Evolutionary conservation across 2,329 filamentous ascomycete genomes (phyloP), one percentile per base, ranked within the genome.

Genomic region (Colletotrichum costaricense): DNA sequence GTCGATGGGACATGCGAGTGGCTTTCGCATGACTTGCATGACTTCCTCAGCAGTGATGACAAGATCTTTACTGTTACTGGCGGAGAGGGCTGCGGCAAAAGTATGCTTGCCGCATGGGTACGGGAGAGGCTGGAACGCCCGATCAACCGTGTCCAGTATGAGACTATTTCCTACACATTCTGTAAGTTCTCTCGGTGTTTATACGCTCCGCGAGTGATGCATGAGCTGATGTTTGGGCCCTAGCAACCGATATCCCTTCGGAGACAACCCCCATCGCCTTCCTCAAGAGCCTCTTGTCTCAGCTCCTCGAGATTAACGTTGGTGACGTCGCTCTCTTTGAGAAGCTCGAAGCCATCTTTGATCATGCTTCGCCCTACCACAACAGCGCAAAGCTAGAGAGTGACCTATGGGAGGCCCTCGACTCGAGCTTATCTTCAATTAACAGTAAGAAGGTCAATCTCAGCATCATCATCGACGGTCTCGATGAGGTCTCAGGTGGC

Each of bases 1-100:
- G 79, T 82, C 0, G 82, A 84, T 33, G 83, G 82, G 57, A 84
- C 83, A 0, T 84, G 83, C 70, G 78, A 81, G 49, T 85, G 83
- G 83, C 77, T 84, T 58, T 80, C 82, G 71, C 76, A 76, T 2
- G 78, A 79, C 33, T 76, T 85, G 3, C 74, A 78, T 1, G 79
- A 82, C 5, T 85, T 84, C 71, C 76, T 84, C 19, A 73, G 78
- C 19, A 78, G 80, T 60, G 76, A 77, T 1, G 80, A 83, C 4
- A 81, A 81, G 58, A 72, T 83, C 0, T 74, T 85, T 19, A 80
- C 79, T 11, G 76, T 85, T 35, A 82, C 80, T 5, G 82, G 82
- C 1, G 77, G 75, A 11, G 74, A 79, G 1, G 82, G 82, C 0
- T 78, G 78, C 4, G 82, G 82, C 5, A 84, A 84, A 78, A 82